phyloP scores from a whole-genome alignment of 768 basidiomycete genomes.

The Naganishia vishniacii region DNA sequence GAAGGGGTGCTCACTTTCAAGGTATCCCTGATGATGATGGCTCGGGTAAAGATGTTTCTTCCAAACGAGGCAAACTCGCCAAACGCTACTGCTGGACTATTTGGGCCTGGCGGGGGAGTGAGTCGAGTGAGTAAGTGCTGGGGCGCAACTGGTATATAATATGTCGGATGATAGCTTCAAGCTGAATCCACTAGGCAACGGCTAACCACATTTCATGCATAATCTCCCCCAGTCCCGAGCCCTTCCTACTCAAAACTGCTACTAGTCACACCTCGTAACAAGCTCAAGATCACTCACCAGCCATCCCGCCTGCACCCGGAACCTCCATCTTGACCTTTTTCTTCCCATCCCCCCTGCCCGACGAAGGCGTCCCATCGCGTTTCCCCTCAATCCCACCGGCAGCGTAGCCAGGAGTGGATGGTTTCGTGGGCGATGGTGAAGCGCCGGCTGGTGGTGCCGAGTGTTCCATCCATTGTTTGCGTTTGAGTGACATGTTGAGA shows the following conservation, averaged over 20 bases:
- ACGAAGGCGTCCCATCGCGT: background rate
- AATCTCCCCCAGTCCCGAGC: no score
- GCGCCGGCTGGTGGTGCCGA: background rate
- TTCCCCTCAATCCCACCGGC: background rate
- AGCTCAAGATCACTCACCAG: background rate
- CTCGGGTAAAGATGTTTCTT: slow-evolving; percentile 6
- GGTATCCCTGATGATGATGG: slow-evolving; percentile 16
- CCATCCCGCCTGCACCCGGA: background rate
- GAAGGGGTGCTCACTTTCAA: no score
- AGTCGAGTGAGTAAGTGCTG: background rate
- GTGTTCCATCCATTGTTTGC: slow-evolving; percentile 17
- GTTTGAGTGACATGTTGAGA: slow-evolving; percentile 15
- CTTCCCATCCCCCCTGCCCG: background rate
- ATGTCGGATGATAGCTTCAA: no score
- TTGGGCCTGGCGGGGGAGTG: background rate
- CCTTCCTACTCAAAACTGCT: no score
- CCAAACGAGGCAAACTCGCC: slow-evolving; percentile 18
- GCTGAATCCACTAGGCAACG: no score
- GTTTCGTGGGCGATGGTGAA: slow-evolving; percentile 4
- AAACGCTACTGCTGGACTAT: slow-evolving; percentile 5
- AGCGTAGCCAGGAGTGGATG: background rate
- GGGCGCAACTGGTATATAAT: no score
- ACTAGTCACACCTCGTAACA: no score
- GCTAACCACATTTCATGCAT: no score
- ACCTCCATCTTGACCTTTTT: slow-evolving; percentile 13